Conservation (phyloP, 2,329 filamentous ascomycete species). For the Aspergillus piperis region DNA sequence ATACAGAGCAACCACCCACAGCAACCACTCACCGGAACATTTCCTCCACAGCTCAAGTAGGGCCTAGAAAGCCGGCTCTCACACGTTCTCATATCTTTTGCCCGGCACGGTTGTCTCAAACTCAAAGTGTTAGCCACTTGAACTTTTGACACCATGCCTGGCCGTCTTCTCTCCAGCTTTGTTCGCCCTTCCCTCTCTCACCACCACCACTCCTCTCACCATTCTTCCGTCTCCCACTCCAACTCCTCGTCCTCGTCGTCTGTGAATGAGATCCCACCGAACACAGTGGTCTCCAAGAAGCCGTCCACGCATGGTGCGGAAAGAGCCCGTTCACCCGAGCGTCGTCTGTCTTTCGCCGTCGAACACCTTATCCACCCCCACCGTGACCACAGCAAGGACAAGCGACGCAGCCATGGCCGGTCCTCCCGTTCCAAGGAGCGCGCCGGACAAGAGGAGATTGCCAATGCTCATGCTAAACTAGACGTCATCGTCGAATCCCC, state of each 20-base stretch:
- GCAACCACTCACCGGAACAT: too few relatives aligned
- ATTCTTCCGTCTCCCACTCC: constrained; percentile 34
- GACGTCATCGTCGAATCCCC: constrained; percentile 77
- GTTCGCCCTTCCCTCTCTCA: constrained; percentile 37
- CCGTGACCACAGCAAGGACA: constrained; percentile 45
- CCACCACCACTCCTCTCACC: constrained; percentile 22
- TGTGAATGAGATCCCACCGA: constrained; percentile 37
- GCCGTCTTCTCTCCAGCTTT: constrained; percentile 43
- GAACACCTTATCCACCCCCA: constrained; percentile 47
- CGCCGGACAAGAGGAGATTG: constrained; percentile 27
- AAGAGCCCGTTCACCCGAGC: constrained; percentile 39
- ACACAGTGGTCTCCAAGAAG: constrained; percentile 29
- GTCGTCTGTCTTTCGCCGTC: constrained; percentile 46
- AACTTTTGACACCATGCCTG: constrained; percentile 37
- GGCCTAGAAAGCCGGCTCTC: background rate
- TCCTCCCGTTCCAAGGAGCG: constrained; percentile 42
- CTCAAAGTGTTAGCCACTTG: background rate
- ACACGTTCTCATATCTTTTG: background rate
- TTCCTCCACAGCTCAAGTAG: background rate
- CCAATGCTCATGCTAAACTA: constrained; percentile 53
- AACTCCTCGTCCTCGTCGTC: constrained; percentile 41
- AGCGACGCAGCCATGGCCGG: constrained; percentile 41
- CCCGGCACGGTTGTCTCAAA: background rate
- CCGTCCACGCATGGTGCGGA: constrained; percentile 27
- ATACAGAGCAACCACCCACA: background rate